Base-by-base conservation (phyloP, 140 eudicot species). In the Stevia rebaudiana region DNA sequence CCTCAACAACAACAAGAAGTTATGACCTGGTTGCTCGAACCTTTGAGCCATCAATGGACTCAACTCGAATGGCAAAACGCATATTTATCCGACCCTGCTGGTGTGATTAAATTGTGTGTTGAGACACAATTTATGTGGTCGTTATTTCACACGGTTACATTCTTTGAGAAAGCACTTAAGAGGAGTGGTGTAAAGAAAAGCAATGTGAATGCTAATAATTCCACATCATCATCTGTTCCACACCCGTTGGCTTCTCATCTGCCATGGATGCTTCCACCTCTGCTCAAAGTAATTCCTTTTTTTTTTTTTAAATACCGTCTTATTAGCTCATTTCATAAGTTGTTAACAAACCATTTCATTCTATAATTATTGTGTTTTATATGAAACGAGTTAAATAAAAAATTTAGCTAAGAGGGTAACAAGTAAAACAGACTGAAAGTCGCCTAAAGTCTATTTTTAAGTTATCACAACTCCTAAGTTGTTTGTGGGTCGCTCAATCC, bases 181-280 rank as follows among this genome's bases (percentile, higher is more conserved):
- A 81, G 99, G 70, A 88, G 95, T 69, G 90, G 90, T 40, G 30
- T 55, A 39, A 78, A 77, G 44, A 94, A 83, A 76, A 79, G 76
- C 61, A 75, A 66, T 59, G 10, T 59, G 35, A 80, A 71, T 77
- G 23, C 43, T 31, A 87, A 75, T 50, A 79, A 12, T 76, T 63
- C 89, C 30, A 53, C 76, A 35, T 65, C 69, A 31, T 52, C 53
- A 56, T 72, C 90, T 72, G 22, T 77, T 61, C 66, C 50, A 61
- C 99, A 94, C 71, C 97, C 99, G 46, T 83, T 94, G 83, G 90
- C 80, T 52, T 76, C 97, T 75, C 97, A 94, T 82, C 73, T 94
- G 11, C 69, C 87, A 37, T 94, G 99, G 99, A 94, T 94, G 99
- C 78, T 94, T 70, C 99, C 99, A 35, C 99, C 99, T 69, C 85